Percentiles rank a stretch among this genome's conserved stretches.
phyloP scores from a whole-genome alignment of 371 early-diverging fungal species.

The Neoconidiobolus thromboides region DNA sequence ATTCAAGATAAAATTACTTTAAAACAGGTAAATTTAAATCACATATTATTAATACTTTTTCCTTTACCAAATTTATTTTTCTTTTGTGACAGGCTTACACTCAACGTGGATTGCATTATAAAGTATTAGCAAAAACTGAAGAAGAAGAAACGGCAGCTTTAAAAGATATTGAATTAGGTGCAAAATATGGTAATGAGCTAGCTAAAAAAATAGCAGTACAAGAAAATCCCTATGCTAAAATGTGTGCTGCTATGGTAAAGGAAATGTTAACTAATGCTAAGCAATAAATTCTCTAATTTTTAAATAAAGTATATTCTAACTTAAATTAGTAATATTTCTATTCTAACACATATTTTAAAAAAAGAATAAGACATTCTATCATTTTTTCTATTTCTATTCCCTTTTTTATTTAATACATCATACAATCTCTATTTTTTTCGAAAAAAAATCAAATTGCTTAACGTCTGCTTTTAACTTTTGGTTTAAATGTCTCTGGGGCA shows the following conservation, averaged over 20 bases:
- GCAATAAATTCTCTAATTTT: not conserved
- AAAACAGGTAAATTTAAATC: constrained; percentile 25
- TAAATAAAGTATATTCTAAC: no score
- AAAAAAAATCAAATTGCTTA: no score
- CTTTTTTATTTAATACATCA: no score
- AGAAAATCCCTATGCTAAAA: constrained; percentile 81
- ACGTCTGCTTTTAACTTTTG: no score
- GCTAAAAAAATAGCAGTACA: constrained; percentile 52
- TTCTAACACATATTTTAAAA: no score
- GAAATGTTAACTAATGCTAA: constrained; percentile 19
- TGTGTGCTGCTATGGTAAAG: constrained; percentile 58
- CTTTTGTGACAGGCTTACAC: constrained; percentile 43
- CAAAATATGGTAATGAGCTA: constrained; percentile 58
- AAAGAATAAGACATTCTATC: no score
- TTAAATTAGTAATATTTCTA: no score
- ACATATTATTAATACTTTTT: not conserved
- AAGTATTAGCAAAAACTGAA: constrained; percentile 10
- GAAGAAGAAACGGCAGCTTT: constrained; percentile 41
- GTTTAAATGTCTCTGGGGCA: no score
- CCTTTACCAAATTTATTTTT: not conserved
- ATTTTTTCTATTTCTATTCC: no score
- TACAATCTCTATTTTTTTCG: no score
- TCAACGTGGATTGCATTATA: constrained; percentile 56
- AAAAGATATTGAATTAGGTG: constrained; percentile 57
- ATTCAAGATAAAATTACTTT: constrained; percentile 38